phyloP scores from a whole-genome alignment of 129 eudicot genomes.

The Flaveria sonorensis region DNA sequence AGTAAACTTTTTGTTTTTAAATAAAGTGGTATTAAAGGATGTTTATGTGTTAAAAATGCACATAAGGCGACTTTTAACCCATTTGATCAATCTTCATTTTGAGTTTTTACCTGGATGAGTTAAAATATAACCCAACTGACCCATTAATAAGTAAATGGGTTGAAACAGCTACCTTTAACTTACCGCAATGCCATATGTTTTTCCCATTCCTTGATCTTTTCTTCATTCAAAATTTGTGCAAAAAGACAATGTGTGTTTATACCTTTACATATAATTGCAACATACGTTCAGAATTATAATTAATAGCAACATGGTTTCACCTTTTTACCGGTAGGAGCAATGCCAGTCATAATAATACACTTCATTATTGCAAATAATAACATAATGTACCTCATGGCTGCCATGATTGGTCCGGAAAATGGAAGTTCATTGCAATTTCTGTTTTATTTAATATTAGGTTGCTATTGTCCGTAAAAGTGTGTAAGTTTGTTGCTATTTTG shows the following conservation, averaged over 20 bases:
- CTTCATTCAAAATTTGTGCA: neutral
- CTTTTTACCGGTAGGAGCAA: neutral
- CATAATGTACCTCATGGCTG: constrained; percentile 1
- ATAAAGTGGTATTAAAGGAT: neutral
- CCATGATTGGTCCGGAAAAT: neutral
- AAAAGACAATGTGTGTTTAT: neutral
- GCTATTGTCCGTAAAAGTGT: neutral
- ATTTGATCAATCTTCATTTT: neutral
- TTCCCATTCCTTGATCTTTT: neutral
- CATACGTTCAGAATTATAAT: neutral
- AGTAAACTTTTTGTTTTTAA: neutral
- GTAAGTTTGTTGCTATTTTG: constrained; percentile 12
- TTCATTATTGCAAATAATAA: neutral
- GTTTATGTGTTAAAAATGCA: neutral
- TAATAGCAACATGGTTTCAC: neutral
- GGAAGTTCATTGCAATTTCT: neutral
- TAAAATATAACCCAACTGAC: neutral
- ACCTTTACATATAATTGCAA: neutral
- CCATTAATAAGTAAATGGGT: neutral
- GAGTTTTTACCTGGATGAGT: neutral
- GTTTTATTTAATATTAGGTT: neutral
- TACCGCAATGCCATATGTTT: neutral
- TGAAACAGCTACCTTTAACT: neutral
- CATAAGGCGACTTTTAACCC: neutral
- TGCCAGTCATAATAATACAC: neutral